Percentiles rank a stretch among this genome's conserved stretches.
Conservation (phyloP, 345 rosid species). For the Murraya koenigii region DNA sequence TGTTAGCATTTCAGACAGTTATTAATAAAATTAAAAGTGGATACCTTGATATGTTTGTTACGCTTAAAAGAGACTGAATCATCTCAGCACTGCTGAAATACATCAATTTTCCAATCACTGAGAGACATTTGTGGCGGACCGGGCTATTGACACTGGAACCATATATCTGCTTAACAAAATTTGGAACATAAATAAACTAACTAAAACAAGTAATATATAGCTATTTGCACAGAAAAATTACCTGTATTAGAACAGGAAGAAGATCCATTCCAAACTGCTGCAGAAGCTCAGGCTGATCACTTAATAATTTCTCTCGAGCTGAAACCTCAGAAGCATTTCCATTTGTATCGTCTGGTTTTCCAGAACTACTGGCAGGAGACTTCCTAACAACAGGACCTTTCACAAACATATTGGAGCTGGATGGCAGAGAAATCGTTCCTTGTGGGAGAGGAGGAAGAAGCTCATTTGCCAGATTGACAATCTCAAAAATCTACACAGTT, state of each 20-base stretch:
- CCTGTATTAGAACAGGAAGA: slow-evolving; percentile 97
- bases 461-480: slow-evolving; percentile 97
- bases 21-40: slow-evolving; percentile 5
- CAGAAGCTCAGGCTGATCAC: slow-evolving; percentile 89
- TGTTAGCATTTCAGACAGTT: neutral
- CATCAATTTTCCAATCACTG: slow-evolving; percentile 95
- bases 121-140: slow-evolving; percentile 94
- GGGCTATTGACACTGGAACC: slow-evolving; percentile 95
- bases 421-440: slow-evolving; percentile 88
- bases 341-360: slow-evolving; percentile 59
- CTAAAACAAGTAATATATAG: neutral
- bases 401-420: slow-evolving; percentile 58
- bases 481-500: slow-evolving; percentile 80
- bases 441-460: slow-evolving; percentile 96
- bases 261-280: slow-evolving; percentile 96
- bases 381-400: slow-evolving; percentile 74
- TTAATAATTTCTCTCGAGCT: slow-evolving; percentile 78
- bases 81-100: slow-evolving; percentile 86
- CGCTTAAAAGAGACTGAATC: slow-evolving; percentile 79
- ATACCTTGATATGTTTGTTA: slow-evolving; percentile 94
- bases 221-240: slow-evolving; percentile 21
- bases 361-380: slow-evolving; percentile 62
- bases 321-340: slow-evolving; percentile 56
- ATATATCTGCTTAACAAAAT: slow-evolving; percentile 66
- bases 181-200: slow-evolving; percentile 11